These are phyloP conservation scores for Aspergillus sparsus DNA, from an alignment of 495 filamentous ascomycete species.

Conservation along the genomic window DNA sequence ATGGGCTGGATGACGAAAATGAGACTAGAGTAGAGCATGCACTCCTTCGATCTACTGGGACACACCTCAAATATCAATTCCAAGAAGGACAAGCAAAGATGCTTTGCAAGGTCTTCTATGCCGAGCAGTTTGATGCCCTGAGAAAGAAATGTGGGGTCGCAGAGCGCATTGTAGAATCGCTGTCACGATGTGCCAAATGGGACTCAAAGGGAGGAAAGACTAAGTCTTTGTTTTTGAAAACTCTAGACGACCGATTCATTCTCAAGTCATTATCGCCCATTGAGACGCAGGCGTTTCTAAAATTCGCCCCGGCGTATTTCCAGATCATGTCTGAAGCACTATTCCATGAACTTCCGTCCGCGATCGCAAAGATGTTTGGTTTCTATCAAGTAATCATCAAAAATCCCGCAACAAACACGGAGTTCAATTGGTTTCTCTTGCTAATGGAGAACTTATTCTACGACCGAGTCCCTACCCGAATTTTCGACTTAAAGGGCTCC, in stretches of 20 bases:
- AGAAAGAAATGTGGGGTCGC: conserved; percentile 88
- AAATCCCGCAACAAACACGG: conserved; percentile 85
- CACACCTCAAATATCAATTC: conserved; percentile 93
- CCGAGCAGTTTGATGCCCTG: conserved; percentile 95
- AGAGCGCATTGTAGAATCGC: conserved; percentile 90
- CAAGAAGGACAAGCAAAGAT: conserved; percentile 87
- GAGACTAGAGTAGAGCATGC: conserved; percentile 67
- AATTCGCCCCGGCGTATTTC: conserved; percentile 96
- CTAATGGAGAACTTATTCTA: conserved; percentile 99
- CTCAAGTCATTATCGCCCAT: conserved; percentile 85
- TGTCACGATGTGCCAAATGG: conserved; percentile 96
- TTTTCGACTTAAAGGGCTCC: conserved; percentile 96
- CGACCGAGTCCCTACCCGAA: conserved; percentile 84
- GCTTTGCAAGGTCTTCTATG: conserved; percentile 97
- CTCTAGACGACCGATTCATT: conserved; percentile 90
- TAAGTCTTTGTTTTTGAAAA: conserved; percentile 97
- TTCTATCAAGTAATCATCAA: conserved; percentile 98
- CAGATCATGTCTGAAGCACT: conserved; percentile 93
- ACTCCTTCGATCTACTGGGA: conserved; percentile 78
- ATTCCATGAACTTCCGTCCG: conserved; percentile 93
- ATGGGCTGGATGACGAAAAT: conserved; percentile 44
- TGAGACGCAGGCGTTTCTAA: conserved; percentile 90
- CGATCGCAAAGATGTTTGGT: conserved; percentile 98
- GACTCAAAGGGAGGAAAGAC: conserved; percentile 98
- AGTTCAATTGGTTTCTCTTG: conserved; percentile 92